Evolutionary conservation across 1,139 yeast genomes (phyloP), one percentile per base, ranked within the genome.

Genomic region (Debaryomyces udenii): DNA sequence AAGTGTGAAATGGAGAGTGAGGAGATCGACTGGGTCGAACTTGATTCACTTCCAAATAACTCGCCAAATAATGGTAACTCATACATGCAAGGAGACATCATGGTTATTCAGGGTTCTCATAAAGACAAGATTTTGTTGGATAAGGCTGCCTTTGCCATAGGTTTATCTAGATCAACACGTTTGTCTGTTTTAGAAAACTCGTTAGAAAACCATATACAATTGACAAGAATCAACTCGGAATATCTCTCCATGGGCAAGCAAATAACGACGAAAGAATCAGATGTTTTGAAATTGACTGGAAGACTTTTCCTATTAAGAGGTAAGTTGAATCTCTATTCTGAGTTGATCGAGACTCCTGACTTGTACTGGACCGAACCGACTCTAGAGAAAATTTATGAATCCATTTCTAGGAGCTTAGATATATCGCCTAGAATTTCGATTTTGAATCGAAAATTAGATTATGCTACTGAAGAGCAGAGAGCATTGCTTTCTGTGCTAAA

Each of bases 281-380:
- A 86, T 31, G 81, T 86, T 4, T 64, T 89, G 38, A 72, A 73
- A 50, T 70, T 83, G 3, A 88, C 95, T 0, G 96, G 96, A 0
- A 71, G 82, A 42, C 68, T 90, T 23, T 78, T 90, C 44, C 68
- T 86, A 35, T 69, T 90, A 15, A 68, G 97, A 44, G 96, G 96
- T 1, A 85, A 85, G 51, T 71, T 90, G 47, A 90, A 90, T 53
- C 64, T 90, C 35, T 88, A 90, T 59, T 84, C 93, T n/a, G 96
- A 90, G 55, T 73, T 90, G 41, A 88, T 88, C 32, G 97, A 90
- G 53, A 88, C 95, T 0, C 97, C 97, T 0, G 97, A 90, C 59
- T 64, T 89, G 35, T 90, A 89, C 62, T 90, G 97, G 97, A 80
- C 89, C 40, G 96, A 89, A 53, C 96, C 96, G 1, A 80, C 81